Conservation (phyloP, 148 eudicot species). For the Simmondsia chinensis region DNA sequence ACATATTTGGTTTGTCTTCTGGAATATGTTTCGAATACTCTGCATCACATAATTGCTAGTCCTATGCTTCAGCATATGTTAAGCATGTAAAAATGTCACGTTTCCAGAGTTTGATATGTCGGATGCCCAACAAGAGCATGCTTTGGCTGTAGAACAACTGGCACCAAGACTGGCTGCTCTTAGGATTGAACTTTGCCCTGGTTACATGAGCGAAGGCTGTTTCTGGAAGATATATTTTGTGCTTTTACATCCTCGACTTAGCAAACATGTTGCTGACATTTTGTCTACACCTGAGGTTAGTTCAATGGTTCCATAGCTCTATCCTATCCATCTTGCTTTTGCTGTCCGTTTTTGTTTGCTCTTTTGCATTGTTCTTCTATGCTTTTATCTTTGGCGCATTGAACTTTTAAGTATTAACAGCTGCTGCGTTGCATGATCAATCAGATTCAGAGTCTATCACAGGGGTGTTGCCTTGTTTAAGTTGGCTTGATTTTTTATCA, state of each 20-base stretch:
- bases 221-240: constrained; percentile 98
- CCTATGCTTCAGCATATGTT: neutral
- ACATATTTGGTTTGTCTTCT: neutral
- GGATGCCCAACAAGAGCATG: constrained; percentile 95
- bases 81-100: constrained; percentile 4
- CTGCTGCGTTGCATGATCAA: too few species aligned
- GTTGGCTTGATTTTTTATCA: too few species aligned
- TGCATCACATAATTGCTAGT: neutral
- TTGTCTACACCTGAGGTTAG: constrained; percentile 81
- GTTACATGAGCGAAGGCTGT: constrained; percentile 74
- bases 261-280: constrained; percentile 53
- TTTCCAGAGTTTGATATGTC: constrained; percentile 75
- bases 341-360: neutral
- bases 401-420: too few species aligned
- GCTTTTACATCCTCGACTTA: constrained; percentile 77
- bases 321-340: neutral
- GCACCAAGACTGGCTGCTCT: constrained; percentile 81
- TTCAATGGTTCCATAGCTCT: neutral
- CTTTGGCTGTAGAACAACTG: constrained; percentile 79
- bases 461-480: too few species aligned
- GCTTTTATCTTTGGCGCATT: neutral
- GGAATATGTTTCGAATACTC: neutral
- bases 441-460: too few species aligned
- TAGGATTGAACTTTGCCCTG: constrained; percentile 86
- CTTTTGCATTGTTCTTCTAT: neutral